Base-by-base conservation (phyloP, 2,329 filamentous ascomycete genomes). In the Aspergillus floridensis region DNA sequence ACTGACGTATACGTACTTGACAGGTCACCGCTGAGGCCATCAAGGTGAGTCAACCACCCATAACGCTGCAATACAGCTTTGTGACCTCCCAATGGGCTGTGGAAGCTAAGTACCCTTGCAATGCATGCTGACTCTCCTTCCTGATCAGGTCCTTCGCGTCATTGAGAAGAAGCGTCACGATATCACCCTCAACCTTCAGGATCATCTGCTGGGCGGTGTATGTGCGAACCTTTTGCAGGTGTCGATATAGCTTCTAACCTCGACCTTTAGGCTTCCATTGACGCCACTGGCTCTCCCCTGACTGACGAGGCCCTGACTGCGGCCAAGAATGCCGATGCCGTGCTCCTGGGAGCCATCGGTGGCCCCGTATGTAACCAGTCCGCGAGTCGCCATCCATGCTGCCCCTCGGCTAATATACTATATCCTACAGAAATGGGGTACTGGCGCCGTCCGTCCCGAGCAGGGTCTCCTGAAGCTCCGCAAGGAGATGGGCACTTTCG, bases 401-500 rank as follows among this genome's bases (percentile, higher is more conserved):
- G 49, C 21, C 44, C 35, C 38, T 14, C 21, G 1, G 53, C 44
- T 48, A 35, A 32, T 48, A 44, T 60, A 60, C 56, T 62, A 44
- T 29, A 51, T 44, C 46, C 21, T 48, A 47, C 57, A 85, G 82
- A 86, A 97, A 91, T 98, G 93, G 92, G 93, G 93, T 62, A 95
- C 92, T 32, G 91, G 91, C 66, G 79, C 87, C 59, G 89, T 97
- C 64, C 91, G 93, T 49, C 93, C 93, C 1, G 93, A 98, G 77
- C 91, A 97, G 79, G 93, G 93, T 62, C 87, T 98, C 70, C 88
- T 98, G 63, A 86, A 82, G 67, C 90, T 98, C 56, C 92, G 93
- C 79, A 97, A 96, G 79, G 91, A 97, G 79, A 90, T 98, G 84
- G 84, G 85, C 72, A 92, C 93, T 58, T 98, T 96, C 79, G 93